Evolutionary conservation across 768 basidiomycete genomes (phyloP).

Genomic region (Naganishia friedmannii): DNA sequence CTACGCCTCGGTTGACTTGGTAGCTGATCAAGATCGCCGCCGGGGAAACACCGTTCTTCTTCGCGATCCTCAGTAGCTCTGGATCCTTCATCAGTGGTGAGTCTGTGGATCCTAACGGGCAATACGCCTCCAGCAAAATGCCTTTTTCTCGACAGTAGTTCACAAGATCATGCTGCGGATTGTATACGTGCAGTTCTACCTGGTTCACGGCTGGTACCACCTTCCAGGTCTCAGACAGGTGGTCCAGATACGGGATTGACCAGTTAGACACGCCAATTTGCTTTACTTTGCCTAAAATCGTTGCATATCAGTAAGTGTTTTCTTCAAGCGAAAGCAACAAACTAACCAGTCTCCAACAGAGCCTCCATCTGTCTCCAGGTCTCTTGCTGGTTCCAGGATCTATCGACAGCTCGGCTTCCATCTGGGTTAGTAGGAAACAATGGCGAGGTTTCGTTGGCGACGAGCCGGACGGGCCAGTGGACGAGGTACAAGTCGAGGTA

Average conservation of each 20-base stretch:
- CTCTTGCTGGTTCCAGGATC: constrained; percentile 35
- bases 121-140: constrained; percentile 77
- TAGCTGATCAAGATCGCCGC: constrained; percentile 68
- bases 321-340: not conserved
- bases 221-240: constrained; percentile 66
- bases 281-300: constrained; percentile 72
- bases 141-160: constrained; percentile 66
- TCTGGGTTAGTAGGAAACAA: constrained; percentile 34
- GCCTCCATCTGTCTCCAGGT: constrained; percentile 46
- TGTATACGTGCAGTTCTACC: constrained; percentile 75
- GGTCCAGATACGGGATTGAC: constrained; percentile 65
- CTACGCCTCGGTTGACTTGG: constrained; percentile 69
- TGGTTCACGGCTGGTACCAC: constrained; percentile 76
- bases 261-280: constrained; percentile 84
- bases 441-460: constrained; percentile 29
- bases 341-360: constrained; percentile 27
- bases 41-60: constrained; percentile 61
- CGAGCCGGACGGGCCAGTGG: constrained; percentile 41
- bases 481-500: constrained; percentile 73
- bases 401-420: constrained; percentile 36
- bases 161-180: constrained; percentile 70
- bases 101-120: constrained; percentile 80
- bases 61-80: constrained; percentile 63
- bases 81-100: constrained; percentile 65
- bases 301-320: constrained; percentile 60